A percentile compares a stretch with the other conserved stretches of the same genome.
These are phyloP conservation scores for Penicillium fuscoglaucum DNA, from an alignment of 2,329 filamentous ascomycete species.

Conservation along the genomic window DNA sequence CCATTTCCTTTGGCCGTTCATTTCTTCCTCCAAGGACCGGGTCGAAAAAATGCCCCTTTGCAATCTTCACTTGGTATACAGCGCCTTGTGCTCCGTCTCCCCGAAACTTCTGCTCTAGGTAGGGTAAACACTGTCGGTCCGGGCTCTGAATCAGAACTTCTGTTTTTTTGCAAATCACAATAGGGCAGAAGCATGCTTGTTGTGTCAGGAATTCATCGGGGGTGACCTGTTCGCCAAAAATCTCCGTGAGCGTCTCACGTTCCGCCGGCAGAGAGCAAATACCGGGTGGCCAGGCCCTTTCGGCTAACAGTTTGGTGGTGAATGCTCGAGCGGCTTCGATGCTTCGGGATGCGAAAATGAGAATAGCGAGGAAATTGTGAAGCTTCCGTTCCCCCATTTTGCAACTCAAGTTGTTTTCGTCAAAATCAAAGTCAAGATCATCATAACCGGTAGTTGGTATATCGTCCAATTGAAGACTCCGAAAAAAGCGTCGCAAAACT, in stretches of 20 bases:
- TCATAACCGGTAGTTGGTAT: neutral
- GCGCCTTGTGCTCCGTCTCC: neutral
- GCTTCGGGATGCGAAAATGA: neutral
- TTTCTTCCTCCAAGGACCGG: neutral
- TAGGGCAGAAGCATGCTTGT: neutral
- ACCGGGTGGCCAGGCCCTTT: neutral
- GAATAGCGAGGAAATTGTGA: neutral
- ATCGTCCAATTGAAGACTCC: neutral
- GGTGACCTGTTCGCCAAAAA: neutral
- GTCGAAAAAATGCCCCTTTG: neutral
- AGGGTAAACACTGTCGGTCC: neutral
- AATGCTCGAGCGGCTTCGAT: neutral
- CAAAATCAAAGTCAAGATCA: neutral
- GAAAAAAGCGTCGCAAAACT: neutral
- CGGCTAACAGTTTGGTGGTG: neutral
- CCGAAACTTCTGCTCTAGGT: neutral
- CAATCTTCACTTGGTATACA: neutral
- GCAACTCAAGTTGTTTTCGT: neutral
- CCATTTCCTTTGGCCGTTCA: neutral
- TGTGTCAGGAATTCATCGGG: neutral
- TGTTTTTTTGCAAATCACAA: neutral
- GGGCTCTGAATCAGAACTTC: neutral
- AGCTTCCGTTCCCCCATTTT: neutral
- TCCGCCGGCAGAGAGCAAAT: neutral
- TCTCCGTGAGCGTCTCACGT: neutral